Percentiles rank a stretch among this genome's conserved stretches.
These are phyloP conservation scores for Setaria italica DNA, from an alignment of 202 grass and related monocot genomes.

Conservation along the genomic window DNA sequence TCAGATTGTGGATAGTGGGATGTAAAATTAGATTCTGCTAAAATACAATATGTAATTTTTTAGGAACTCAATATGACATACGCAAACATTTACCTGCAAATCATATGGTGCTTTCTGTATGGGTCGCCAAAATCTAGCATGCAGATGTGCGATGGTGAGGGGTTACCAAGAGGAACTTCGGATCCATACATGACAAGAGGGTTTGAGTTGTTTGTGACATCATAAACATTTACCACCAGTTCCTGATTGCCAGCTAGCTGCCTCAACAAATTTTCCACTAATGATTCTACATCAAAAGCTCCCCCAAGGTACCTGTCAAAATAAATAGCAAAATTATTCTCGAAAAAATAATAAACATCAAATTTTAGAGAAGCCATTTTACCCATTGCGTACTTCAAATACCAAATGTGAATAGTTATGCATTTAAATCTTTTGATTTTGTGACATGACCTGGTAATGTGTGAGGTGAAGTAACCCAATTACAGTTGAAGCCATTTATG, in stretches of 20 bases:
- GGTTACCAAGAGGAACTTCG: slow-evolving; percentile 68
- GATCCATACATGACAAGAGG: slow-evolving; percentile 96
- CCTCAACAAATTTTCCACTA: slow-evolving; percentile 90
- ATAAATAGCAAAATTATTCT: slow-evolving; percentile 21
- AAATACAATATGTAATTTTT: background rate
- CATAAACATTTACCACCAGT: slow-evolving; percentile 96
- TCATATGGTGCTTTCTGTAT: slow-evolving; percentile 90
- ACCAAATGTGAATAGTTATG: background rate
- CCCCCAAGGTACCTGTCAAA: slow-evolving; percentile 85
- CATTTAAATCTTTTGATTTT: slow-evolving; percentile 20
- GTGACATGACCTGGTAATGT: background rate
- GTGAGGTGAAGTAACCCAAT: background rate
- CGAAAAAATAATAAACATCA: background rate
- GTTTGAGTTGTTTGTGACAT: slow-evolving; percentile 83
- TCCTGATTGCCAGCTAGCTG: slow-evolving; percentile 96
- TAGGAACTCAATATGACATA: background rate
- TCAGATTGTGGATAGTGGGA: slow-evolving; percentile 33
- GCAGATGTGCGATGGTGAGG: slow-evolving; percentile 64
- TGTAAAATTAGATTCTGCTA: slow-evolving; percentile 24
- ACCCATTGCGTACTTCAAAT: background rate
- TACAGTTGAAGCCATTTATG: background rate
- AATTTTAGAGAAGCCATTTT: background rate
- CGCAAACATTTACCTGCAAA: slow-evolving; percentile 75
- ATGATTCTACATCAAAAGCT: slow-evolving; percentile 96
- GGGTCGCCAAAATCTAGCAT: slow-evolving; percentile 97